A percentile compares a stretch with the other conserved stretches of the same genome.
phyloP scores from a whole-genome alignment of 2,329 filamentous ascomycete species.

The Ceratocystis diversiconidia region DNA sequence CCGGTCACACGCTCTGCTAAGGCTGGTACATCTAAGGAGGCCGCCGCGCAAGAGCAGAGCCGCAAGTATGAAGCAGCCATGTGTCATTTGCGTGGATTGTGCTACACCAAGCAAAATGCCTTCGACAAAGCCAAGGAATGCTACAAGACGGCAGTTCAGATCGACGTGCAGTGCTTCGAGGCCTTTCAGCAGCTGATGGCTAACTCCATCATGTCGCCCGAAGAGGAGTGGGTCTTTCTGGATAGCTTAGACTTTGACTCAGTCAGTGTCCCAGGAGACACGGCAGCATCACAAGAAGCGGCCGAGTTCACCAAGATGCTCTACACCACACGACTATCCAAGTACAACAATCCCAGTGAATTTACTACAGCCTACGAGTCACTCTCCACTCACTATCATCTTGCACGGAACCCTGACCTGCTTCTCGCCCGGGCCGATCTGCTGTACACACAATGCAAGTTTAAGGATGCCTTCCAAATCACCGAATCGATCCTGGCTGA shows the following conservation, averaged over 20 bases:
- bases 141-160: conserved; percentile 92
- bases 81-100: conserved; percentile 88
- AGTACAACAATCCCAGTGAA: conserved; percentile 75
- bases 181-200: conserved; percentile 97
- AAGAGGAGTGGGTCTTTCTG: conserved; percentile 81
- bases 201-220: conserved; percentile 79
- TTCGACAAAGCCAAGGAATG: conserved; percentile 96
- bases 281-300: conserved; percentile 63
- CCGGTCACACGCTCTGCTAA: conserved; percentile 33
- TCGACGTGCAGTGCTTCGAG: conserved; percentile 96
- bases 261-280: conserved; percentile 51
- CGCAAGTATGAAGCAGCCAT: conserved; percentile 88
- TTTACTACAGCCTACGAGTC: conserved; percentile 81
- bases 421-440: conserved; percentile 81
- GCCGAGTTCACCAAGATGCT: conserved; percentile 91
- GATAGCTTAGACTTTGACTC: conserved; percentile 83
- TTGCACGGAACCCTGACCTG: conserved; percentile 75
- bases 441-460: conserved; percentile 87
- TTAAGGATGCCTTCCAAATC: conserved; percentile 70
- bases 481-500: conserved; percentile 69
- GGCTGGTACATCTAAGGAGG: conserved; percentile 7
- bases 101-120: conserved; percentile 92
- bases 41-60: conserved; percentile 20
- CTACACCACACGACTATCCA: conserved; percentile 88
- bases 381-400: conserved; percentile 82